These are phyloP conservation scores for Glebionis coronaria DNA, from an alignment of 129 eudicot species.

Conservation along the genomic window DNA sequence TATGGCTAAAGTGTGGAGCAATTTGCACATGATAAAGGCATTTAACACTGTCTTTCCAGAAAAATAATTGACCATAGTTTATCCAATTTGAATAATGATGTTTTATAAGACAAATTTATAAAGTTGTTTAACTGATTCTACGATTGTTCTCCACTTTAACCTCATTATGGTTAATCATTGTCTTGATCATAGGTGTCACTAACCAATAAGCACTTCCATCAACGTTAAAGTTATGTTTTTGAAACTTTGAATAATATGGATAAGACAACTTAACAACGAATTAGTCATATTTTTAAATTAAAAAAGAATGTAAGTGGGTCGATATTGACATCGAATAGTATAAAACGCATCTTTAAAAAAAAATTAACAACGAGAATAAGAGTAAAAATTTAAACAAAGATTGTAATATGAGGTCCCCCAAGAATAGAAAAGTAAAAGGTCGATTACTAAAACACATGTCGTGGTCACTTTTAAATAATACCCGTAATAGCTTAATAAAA, in stretches of 20 bases:
- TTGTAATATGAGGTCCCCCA: too few relatives aligned
- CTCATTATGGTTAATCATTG: conserved; percentile 19
- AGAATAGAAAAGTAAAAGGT: too few relatives aligned
- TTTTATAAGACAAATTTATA: background rate
- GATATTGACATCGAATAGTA: background rate
- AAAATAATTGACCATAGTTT: too few relatives aligned
- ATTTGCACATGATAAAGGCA: too few relatives aligned
- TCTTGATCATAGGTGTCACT: background rate
- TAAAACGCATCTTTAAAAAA: background rate
- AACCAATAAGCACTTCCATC: background rate
- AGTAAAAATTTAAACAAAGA: too few relatives aligned
- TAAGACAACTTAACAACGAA: conserved; percentile 9
- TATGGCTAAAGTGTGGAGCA: too few relatives aligned
- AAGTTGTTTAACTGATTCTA: conserved; percentile 10
- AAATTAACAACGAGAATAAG: too few relatives aligned
- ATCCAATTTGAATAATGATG: background rate
- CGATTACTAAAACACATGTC: too few relatives aligned
- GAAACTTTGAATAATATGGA: conserved; percentile 6
- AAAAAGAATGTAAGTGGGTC: too few relatives aligned
- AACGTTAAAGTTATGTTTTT: conserved; percentile 16
- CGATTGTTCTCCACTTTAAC: conserved; percentile 13
- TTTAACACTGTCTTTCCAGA: too few relatives aligned
- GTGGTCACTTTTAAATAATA: too few relatives aligned
- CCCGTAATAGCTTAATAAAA: too few relatives aligned
- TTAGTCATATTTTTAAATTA: background rate